phyloP scores from a whole-genome alignment of 1,284 basidiomycete genomes.

The Pseudozyma flocculosa region DNA sequence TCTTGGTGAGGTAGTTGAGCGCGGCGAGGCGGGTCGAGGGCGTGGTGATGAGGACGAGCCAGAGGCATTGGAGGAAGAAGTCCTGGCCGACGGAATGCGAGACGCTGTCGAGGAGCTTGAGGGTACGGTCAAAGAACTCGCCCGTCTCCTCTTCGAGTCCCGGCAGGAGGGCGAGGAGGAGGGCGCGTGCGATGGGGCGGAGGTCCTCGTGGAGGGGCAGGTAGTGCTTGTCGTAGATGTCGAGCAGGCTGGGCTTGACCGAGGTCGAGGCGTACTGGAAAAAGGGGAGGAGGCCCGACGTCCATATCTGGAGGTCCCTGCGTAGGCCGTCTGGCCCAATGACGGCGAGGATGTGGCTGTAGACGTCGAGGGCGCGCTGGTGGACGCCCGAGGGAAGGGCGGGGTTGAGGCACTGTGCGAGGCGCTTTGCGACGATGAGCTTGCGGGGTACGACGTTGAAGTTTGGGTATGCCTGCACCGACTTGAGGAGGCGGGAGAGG shows the following conservation, averaged over 20 bases:
- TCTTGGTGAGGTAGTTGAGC: slow-evolving; percentile 79
- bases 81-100: slow-evolving; percentile 69
- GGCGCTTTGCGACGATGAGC: slow-evolving; percentile 87
- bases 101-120: slow-evolving; percentile 76
- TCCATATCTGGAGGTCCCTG: slow-evolving; percentile 89
- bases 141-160: slow-evolving; percentile 49
- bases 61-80: slow-evolving; percentile 93
- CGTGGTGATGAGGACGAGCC: slow-evolving; percentile 89
- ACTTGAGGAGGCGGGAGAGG: slow-evolving; percentile 89
- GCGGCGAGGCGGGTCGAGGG: slow-evolving; percentile 81
- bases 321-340: slow-evolving; percentile 85
- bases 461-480: slow-evolving; percentile 84
- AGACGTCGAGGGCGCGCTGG: slow-evolving; percentile 92
- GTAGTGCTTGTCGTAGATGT: slow-evolving; percentile 62
- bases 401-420: slow-evolving; percentile 95
- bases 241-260: slow-evolving; percentile 44
- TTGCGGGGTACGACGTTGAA: slow-evolving; percentile 96
- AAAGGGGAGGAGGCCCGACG: slow-evolving; percentile 94
- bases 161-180: slow-evolving; percentile 87
- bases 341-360: slow-evolving; percentile 82
- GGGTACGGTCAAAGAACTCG: slow-evolving; percentile 85
- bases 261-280: slow-evolving; percentile 97
- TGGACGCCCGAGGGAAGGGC: slow-evolving; percentile 95
- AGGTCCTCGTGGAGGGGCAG: slow-evolving; percentile 79
- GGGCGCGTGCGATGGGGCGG: slow-evolving; percentile 86